These are phyloP conservation scores for Rhodosporidiobolus odoratus DNA, from an alignment of 768 basidiomycete genomes.

Conservation along the genomic window DNA sequence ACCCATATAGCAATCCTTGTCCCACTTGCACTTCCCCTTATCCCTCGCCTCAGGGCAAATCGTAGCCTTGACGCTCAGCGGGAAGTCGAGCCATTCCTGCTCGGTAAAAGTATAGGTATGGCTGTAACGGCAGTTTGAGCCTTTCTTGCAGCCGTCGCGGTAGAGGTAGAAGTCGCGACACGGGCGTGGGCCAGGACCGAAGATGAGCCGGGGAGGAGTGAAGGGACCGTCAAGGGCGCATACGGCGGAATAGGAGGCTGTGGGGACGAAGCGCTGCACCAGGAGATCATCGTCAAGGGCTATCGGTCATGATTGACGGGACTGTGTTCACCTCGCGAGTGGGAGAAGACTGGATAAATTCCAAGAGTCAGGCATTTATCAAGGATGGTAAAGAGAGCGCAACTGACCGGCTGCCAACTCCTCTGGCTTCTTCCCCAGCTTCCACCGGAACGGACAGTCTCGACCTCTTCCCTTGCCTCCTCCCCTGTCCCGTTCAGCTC, in stretches of 20 bases:
- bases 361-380: too few relatives aligned
- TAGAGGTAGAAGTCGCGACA: background rate
- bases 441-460: background rate
- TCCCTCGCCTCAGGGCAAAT: background rate
- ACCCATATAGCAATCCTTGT: background rate
- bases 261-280: background rate
- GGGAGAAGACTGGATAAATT: background rate
- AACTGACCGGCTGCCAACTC: too few relatives aligned
- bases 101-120: background rate
- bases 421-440: too few relatives aligned
- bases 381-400: too few relatives aligned
- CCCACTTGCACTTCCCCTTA: background rate
- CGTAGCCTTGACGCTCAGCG: background rate
- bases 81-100: background rate
- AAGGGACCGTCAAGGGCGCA: background rate
- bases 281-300: background rate
- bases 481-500: background rate
- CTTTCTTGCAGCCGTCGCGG: background rate
- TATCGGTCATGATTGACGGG: background rate
- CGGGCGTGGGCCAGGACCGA: background rate
- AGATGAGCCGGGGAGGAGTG: background rate
- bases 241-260: background rate
- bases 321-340: background rate
- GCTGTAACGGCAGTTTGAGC: background rate
- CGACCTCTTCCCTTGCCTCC: background rate